Conservation (phyloP, 768 basidiomycete species). For the Mycena kentingensis region DNA sequence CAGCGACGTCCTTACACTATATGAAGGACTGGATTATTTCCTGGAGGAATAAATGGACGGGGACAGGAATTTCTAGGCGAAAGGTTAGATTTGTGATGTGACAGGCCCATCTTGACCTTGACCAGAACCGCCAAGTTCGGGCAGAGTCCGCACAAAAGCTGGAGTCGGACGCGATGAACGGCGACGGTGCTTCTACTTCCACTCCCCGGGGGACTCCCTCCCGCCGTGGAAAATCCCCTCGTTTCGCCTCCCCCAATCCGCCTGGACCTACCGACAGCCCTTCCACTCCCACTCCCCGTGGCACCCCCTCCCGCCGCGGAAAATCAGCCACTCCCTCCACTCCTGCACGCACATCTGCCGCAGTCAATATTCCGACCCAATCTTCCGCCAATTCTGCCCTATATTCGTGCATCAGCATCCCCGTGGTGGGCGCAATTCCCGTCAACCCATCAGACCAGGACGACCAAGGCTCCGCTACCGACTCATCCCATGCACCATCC, state of each 20-base stretch:
- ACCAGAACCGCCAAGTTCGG: constrained; percentile 4
- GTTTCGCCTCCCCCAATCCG: constrained; percentile 51
- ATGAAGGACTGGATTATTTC: no score
- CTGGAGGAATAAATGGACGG: no score
- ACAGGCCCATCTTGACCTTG: background rate
- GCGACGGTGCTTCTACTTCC: constrained; percentile 41
- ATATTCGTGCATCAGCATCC: constrained; percentile 73
- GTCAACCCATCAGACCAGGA: constrained; percentile 48
- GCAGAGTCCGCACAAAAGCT: constrained; percentile 12
- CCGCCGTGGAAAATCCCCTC: constrained; percentile 64
- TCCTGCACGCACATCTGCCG: constrained; percentile 45
- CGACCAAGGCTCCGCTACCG: constrained; percentile 41
- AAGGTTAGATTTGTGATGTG: no score
- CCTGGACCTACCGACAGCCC: constrained; percentile 46
- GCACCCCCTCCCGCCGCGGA: constrained; percentile 63
- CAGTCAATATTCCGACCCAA: constrained; percentile 58
- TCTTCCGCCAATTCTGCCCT: constrained; percentile 45
- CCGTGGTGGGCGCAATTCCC: constrained; percentile 72
- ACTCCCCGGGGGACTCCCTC: constrained; percentile 62
- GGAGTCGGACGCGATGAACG: constrained; percentile 7
- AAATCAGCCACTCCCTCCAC: constrained; percentile 56
- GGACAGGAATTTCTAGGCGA: no score
- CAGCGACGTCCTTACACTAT: no score
- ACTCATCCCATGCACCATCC: constrained; percentile 73
- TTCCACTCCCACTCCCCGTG: constrained; percentile 52